These are phyloP conservation scores for Selaginella tamariscina DNA, from an alignment of 75 land plant genomes.

Conservation along the genomic window DNA sequence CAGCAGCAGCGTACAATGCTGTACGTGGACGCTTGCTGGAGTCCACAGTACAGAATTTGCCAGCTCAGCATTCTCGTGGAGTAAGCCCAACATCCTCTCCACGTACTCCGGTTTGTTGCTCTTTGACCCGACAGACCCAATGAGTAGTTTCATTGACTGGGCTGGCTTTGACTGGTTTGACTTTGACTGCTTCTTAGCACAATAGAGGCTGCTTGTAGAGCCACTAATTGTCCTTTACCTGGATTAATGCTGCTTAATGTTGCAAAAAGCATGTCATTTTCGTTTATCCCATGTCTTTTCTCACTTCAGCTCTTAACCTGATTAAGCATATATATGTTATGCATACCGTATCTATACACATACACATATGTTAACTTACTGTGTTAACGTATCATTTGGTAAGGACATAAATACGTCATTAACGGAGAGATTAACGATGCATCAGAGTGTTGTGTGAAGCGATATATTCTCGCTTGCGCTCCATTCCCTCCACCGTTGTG, in stretches of 20 bases:
- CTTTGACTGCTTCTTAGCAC: conserved; percentile 9
- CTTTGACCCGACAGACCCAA: conserved; percentile 95
- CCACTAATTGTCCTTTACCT: conserved; percentile 77
- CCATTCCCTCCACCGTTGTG: conserved; percentile 78
- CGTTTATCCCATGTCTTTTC: conserved; percentile 64
- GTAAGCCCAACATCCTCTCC: conserved; percentile 39
- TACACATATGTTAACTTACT: background rate
- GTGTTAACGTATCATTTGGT: conserved; percentile 58
- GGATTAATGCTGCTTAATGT: conserved; percentile 91
- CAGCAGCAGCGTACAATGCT: conserved; percentile 92
- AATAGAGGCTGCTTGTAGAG: conserved; percentile 62
- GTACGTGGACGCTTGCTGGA: conserved; percentile 82
- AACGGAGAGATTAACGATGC: conserved; percentile 76
- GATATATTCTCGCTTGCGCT: conserved; percentile 54
- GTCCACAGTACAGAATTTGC: conserved; percentile 73
- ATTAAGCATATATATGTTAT: no score
- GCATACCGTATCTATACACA: no score
- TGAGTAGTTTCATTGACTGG: conserved; percentile 38
- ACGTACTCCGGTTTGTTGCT: conserved; percentile 81
- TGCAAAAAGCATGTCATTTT: conserved; percentile 66
- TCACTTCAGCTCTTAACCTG: conserved; percentile 41
- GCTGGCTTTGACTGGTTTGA: background rate
- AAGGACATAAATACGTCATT: conserved; percentile 75
- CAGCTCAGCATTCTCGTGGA: conserved; percentile 43
- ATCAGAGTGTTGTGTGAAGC: conserved; percentile 28